Base-by-base conservation (phyloP, 805 yeast species). In the Lachancea mirantina region DNA sequence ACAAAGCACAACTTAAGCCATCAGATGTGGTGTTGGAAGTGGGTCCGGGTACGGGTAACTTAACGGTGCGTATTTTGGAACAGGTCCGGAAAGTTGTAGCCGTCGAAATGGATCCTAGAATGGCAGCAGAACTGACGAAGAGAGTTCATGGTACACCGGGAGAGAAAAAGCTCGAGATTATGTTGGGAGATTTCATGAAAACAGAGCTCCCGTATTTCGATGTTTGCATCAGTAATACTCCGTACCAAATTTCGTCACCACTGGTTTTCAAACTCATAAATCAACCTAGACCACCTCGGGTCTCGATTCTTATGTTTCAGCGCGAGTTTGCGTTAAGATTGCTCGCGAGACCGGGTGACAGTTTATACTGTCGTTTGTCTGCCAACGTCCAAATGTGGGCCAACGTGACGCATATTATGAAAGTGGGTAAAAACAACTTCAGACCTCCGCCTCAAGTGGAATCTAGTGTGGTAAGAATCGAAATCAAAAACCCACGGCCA, bases 381-480 rank as follows among this genome's bases (percentile, higher is more conserved):
- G 97, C 95, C 19, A 92, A 92, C 53, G 97, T 92, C 1, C 98
- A 92, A 55, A 89, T 92, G 97, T 92, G 97, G 96, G 96, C 96
- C n/a, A 84, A 84, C 44, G 96, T 92, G 10, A 87, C 94, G 6
- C 98, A 92, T 57, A 84, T 92, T 34, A 92, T 92, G 98, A 92
- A 92, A 61, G 98, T 92, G 19, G 97, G 97, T 15, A 82, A 78
- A 55, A 92, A 92, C 55, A 92, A 92, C 54, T 92, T 92, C 67
- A 72, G 96, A 48, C 98, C 98, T 15, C 98, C 98, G 8, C 98
- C 98, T 38, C 88, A 92, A 59, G 98, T 92, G 37, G 98, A 92
- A 59, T 87, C 96, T 0, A 80, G 94, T 21, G 98, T 92, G 29
- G 97, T 92, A 13, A 73, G 95, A 51, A 76, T 92, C 22, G 97